Evolutionary conservation across 2,329 filamentous ascomycete species (phyloP).

Genomic region (Exophiala calicioides): DNA sequence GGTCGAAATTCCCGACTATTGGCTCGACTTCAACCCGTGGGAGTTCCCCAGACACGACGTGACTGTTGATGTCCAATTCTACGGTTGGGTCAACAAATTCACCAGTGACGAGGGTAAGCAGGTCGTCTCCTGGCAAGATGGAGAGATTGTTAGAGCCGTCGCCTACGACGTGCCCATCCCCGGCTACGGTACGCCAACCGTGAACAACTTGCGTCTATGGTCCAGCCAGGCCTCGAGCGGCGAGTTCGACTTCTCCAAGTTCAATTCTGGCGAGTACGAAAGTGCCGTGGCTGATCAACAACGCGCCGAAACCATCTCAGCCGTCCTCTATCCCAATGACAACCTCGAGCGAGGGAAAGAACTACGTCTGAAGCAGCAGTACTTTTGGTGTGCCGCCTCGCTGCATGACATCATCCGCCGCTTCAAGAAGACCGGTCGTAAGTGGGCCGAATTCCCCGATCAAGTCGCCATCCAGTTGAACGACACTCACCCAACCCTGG

Average conservation of each 20-base stretch:
- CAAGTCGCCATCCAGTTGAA: constrained; percentile 98
- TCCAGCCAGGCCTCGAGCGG: constrained; percentile 95
- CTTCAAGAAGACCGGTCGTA: constrained; percentile 94
- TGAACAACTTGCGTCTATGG: constrained; percentile 96
- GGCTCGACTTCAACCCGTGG: constrained; percentile 99
- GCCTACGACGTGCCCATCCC: constrained; percentile 93
- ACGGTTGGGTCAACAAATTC: constrained; percentile 76
- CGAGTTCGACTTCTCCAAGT: constrained; percentile 99
- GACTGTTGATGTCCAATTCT: constrained; percentile 96
- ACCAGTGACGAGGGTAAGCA: constrained; percentile 75
- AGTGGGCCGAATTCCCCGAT: constrained; percentile 89
- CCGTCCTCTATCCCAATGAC: constrained; percentile 95
- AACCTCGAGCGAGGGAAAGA: constrained; percentile 96
- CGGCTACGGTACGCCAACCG: constrained; percentile 83
- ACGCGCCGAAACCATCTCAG: constrained; percentile 97
- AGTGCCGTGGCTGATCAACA: constrained; percentile 98
- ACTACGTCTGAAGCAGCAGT: constrained; percentile 96
- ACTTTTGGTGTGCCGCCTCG: constrained; percentile 99
- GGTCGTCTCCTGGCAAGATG: constrained; percentile 79
- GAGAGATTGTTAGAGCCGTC: constrained; percentile 86
- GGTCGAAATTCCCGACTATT: constrained; percentile 97
- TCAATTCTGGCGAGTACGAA: constrained; percentile 98
- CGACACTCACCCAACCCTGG: constrained; percentile 94
- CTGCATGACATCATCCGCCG: constrained; percentile 93
- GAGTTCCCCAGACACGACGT: constrained; percentile 96